Conservation (phyloP, 257 asterid species). For the Solanum habrochaites region DNA sequence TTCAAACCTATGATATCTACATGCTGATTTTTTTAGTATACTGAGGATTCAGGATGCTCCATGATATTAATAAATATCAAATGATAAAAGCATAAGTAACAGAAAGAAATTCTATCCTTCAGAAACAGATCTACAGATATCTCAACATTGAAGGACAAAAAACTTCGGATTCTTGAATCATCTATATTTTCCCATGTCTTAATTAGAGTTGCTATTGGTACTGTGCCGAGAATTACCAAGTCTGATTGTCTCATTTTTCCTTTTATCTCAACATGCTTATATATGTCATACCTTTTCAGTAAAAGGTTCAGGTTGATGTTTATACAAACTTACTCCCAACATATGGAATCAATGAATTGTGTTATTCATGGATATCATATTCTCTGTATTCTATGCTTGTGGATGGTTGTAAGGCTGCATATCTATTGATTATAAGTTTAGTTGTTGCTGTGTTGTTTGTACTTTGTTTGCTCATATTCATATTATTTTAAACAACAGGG, state of each 20-base stretch:
- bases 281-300: neutral
- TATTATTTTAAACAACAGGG: conserved; percentile 43
- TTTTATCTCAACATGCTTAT: neutral
- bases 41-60: neutral
- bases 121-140: neutral
- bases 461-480: neutral
- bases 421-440: neutral
- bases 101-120: neutral
- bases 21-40: neutral
- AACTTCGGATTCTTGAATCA: neutral
- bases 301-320: neutral
- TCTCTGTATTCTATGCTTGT: neutral
- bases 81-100: neutral
- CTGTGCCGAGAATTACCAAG: neutral
- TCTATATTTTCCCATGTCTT: neutral
- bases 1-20: neutral
- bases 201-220: neutral
- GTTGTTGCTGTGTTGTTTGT: neutral
- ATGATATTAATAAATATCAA: neutral
- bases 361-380: neutral
- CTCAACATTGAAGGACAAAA: neutral
- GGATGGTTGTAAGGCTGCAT: neutral
- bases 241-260: neutral
- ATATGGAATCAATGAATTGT: neutral
- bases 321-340: neutral